Conservation (phyloP, 495 filamentous ascomycete genomes). For the Talaromyces wortmannii region DNA sequence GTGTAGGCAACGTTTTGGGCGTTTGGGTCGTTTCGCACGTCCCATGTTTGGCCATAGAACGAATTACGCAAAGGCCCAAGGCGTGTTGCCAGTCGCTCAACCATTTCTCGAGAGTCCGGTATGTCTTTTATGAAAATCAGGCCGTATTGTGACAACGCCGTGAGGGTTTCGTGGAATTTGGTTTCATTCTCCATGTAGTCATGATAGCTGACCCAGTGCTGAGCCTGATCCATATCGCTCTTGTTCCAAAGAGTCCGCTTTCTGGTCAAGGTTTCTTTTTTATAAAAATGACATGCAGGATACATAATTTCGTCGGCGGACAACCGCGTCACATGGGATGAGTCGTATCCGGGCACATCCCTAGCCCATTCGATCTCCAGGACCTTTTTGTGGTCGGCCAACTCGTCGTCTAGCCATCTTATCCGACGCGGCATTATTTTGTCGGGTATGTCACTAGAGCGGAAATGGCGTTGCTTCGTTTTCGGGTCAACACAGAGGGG, state of each 20-base stretch:
- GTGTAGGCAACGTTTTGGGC: conserved; percentile 94
- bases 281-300: conserved; percentile 1
- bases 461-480: conserved; percentile 77
- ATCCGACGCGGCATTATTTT: conserved; percentile 33
- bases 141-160: conserved; percentile 49
- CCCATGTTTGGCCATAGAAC: conserved; percentile 87
- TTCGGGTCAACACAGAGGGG: conserved; percentile 63
- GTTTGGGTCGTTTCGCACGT: conserved; percentile 67
- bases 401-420: conserved; percentile 9
- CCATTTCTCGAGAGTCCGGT: conserved; percentile 53
- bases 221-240: conserved; percentile 11
- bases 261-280: background rate
- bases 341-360: conserved; percentile 42
- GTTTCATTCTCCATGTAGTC: conserved; percentile 57
- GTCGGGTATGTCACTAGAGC: conserved; percentile 61
- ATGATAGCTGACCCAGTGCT: conserved; percentile 53
- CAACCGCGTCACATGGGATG: conserved; percentile 38
- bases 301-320: background rate
- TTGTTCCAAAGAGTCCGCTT: conserved; percentile 26
- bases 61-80: conserved; percentile 73
- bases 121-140: conserved; percentile 68
- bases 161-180: conserved; percentile 46
- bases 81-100: conserved; percentile 58
- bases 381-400: conserved; percentile 21
- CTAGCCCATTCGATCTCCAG: conserved; percentile 56